These are phyloP conservation scores for Torulaspora gathmanii DNA, from an alignment of 805 yeast species.

Conservation along the genomic window DNA sequence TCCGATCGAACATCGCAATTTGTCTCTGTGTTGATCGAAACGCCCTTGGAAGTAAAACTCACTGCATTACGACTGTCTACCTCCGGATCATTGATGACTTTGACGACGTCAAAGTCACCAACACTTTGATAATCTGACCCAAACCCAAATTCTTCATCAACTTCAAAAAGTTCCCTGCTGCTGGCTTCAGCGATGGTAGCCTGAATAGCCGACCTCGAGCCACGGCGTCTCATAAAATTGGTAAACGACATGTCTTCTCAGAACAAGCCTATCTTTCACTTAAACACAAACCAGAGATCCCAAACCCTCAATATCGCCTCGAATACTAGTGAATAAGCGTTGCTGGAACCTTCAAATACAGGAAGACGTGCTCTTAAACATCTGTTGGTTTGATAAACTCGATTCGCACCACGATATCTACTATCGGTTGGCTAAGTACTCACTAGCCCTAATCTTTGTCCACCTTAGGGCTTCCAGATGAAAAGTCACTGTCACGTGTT, in stretches of 20 bases:
- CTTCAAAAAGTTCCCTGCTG: background rate
- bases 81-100: slow-evolving; percentile 20
- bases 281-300: too few species aligned
- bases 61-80: slow-evolving; percentile 6
- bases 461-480: slow-evolving; percentile 1
- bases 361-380: background rate
- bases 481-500: background rate
- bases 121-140: slow-evolving; percentile 9
- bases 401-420: background rate
- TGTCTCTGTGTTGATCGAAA: slow-evolving; percentile 3
- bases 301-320: background rate
- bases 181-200: slow-evolving; percentile 18
- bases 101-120: slow-evolving; percentile 14
- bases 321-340: background rate
- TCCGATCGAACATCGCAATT: slow-evolving; percentile 18
- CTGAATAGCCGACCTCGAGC: slow-evolving; percentile 20
- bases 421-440: background rate
- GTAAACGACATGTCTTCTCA: slow-evolving; percentile 14
- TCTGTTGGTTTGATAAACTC: background rate
- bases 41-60: slow-evolving; percentile 13
- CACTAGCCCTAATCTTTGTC: background rate
- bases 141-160: slow-evolving; percentile 7
- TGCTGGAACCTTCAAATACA: background rate
- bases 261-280: too few species aligned
- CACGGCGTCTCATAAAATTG: slow-evolving; percentile 18